A percentile compares a stretch with the other conserved stretches of the same genome.
phyloP scores from a whole-genome alignment of 2,329 filamentous ascomycete genomes.

The Dothideomycetes sp. region DNA sequence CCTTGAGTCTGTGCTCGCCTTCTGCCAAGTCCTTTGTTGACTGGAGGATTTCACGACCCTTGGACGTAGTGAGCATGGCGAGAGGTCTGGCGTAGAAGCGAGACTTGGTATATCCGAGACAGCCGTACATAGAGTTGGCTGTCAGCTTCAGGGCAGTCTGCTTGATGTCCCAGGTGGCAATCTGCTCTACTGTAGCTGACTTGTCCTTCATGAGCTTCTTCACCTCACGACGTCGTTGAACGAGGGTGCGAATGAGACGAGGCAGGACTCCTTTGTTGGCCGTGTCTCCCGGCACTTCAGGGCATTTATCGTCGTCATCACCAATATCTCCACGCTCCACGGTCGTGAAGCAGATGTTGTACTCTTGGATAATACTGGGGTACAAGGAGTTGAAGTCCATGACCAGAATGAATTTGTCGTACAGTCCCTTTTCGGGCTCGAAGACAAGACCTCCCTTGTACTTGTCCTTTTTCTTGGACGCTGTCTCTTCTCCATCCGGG shows the following conservation, averaged over 20 bases:
- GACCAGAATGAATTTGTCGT: slow-evolving; percentile 95
- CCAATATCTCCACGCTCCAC: slow-evolving; percentile 66
- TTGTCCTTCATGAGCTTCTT: slow-evolving; percentile 97
- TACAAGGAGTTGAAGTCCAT: slow-evolving; percentile 99
- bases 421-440: slow-evolving; percentile 92
- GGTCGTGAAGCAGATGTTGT: slow-evolving; percentile 98
- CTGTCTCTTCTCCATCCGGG: slow-evolving; percentile 53
- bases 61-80: slow-evolving; percentile 91
- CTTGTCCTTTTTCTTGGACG: slow-evolving; percentile 88
- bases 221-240: slow-evolving; percentile 78
- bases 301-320: slow-evolving; percentile 77
- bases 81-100: slow-evolving; percentile 94
- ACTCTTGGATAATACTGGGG: slow-evolving; percentile 97
- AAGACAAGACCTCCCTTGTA: slow-evolving; percentile 98
- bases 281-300: slow-evolving; percentile 64
- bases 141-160: slow-evolving; percentile 94
- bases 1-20: slow-evolving; percentile 68
- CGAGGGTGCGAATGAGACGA: slow-evolving; percentile 81
- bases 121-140: slow-evolving; percentile 99
- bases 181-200: slow-evolving; percentile 69
- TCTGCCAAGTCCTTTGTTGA: slow-evolving; percentile 95
- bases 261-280: slow-evolving; percentile 79
- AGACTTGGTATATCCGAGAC: slow-evolving; percentile 91
- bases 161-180: slow-evolving; percentile 96
- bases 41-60: slow-evolving; percentile 91